phyloP scores from a whole-genome alignment of 768 basidiomycete genomes.

The Amanita phalloides region DNA sequence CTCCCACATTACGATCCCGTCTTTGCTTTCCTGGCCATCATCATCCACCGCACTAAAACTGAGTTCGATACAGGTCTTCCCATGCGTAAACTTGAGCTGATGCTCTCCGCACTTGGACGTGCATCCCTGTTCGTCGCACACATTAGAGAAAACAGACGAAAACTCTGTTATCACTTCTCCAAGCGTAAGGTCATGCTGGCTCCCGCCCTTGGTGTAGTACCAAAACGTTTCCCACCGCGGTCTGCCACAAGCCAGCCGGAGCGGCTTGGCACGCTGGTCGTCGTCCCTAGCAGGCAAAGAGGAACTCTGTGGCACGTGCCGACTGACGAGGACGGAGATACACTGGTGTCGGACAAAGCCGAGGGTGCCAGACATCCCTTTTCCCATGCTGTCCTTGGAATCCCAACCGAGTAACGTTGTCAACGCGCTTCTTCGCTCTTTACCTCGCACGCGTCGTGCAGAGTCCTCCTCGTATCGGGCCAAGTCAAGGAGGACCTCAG shows the following conservation, averaged over 20 bases:
- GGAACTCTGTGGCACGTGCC: background rate
- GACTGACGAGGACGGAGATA: conserved; percentile 34
- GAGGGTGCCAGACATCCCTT: conserved; percentile 34
- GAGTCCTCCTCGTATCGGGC: conserved; percentile 39
- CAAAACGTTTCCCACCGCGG: conserved; percentile 40
- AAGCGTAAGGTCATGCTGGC: conserved; percentile 23
- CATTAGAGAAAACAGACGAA: conserved; percentile 18
- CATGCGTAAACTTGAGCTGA: conserved; percentile 32
- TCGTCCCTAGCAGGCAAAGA: conserved; percentile 2
- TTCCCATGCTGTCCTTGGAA: conserved; percentile 26
- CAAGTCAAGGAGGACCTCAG: conserved; percentile 36
- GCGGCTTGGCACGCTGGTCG: conserved; percentile 5
- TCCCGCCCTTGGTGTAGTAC: conserved; percentile 25
- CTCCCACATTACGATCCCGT: conserved; percentile 31
- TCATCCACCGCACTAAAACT: conserved; percentile 8
- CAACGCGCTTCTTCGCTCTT: conserved; percentile 41
- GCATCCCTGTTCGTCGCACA: conserved; percentile 28
- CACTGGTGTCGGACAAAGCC: conserved; percentile 53
- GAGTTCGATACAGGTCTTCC: conserved; percentile 20
- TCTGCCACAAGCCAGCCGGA: conserved; percentile 28
- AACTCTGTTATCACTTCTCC: conserved; percentile 31
- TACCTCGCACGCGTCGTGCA: conserved; percentile 33
- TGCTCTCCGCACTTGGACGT: conserved; percentile 27
- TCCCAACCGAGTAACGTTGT: conserved; percentile 53
- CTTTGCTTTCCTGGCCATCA: background rate